Conservation (phyloP, 1,284 basidiomycete species). For the Fomitopsis palustris region DNA sequence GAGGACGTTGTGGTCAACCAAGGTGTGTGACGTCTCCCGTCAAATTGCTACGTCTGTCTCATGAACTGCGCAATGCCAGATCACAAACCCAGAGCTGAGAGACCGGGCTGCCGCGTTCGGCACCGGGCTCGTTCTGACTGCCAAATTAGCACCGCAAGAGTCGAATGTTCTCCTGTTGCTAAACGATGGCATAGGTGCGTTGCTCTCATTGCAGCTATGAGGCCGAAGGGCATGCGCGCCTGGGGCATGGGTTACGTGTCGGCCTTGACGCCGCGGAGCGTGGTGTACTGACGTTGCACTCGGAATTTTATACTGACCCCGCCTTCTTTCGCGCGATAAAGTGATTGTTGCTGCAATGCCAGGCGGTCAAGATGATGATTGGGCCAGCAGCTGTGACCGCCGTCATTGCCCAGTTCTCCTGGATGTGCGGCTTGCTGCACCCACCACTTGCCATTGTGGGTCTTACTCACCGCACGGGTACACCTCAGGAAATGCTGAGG, state of each 20-base stretch:
- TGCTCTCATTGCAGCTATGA: neutral
- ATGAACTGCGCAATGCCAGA: slow-evolving; percentile 35
- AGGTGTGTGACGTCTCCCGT: slow-evolving; percentile 37
- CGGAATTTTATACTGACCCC: neutral
- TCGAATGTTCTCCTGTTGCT: slow-evolving; percentile 70
- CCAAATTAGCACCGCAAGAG: slow-evolving; percentile 53
- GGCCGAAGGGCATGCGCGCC: neutral
- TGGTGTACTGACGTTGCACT: neutral
- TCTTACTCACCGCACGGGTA: no score
- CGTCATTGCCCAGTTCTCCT: no score
- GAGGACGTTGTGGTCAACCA: slow-evolving; percentile 73
- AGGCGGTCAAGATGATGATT: no score
- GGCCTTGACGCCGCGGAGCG: neutral
- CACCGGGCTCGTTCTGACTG: slow-evolving; percentile 59
- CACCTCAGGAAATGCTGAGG: no score
- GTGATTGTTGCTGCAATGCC: no score
- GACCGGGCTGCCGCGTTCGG: slow-evolving; percentile 65
- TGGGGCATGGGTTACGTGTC: neutral
- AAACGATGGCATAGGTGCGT: slow-evolving; percentile 69
- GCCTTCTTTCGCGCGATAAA: no score
- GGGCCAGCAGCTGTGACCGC: no score
- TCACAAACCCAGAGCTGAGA: slow-evolving; percentile 63
- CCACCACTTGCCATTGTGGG: no score
- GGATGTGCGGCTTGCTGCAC: no score
- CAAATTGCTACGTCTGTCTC: neutral